Conservation (phyloP, 208 protist species). For the Leishmania major region DNA sequence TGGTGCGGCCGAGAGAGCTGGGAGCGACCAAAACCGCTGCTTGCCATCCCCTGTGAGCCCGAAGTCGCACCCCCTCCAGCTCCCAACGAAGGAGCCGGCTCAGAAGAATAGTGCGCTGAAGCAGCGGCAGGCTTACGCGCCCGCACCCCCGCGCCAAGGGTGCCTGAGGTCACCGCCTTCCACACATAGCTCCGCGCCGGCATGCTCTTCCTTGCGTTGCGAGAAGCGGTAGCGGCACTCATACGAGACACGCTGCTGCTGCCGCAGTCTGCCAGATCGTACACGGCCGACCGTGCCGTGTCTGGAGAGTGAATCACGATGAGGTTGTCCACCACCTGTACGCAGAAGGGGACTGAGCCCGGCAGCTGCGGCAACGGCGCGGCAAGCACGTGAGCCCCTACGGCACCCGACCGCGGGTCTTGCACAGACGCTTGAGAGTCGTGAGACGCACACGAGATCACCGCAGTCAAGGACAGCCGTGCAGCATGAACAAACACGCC, state of each 20-base stretch:
- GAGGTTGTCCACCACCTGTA: slow-evolving; percentile 61
- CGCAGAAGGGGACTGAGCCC: slow-evolving; percentile 9
- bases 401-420: background rate
- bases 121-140: background rate
- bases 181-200: background rate
- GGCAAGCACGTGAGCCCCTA: background rate
- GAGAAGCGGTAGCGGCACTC: background rate
- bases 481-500: slow-evolving; percentile 11
- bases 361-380: background rate
- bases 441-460: background rate
- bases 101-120: background rate
- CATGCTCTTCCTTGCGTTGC: too few species aligned
- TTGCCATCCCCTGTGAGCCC: background rate
- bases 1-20: background rate
- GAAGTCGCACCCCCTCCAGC: background rate
- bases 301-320: slow-evolving; percentile 44
- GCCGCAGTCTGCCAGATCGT: slow-evolving; percentile 37
- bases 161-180: slow-evolving; percentile 9
- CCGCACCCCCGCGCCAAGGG: background rate
- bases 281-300: slow-evolving; percentile 33
- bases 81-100: background rate
- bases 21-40: background rate
- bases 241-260: background rate
- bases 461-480: slow-evolving; percentile 22
- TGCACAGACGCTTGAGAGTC: background rate